A percentile compares a stretch with the other conserved stretches of the same genome.
Evolutionary conservation across 345 rosid species (phyloP).

Genomic region (Gossypium australe): DNA sequence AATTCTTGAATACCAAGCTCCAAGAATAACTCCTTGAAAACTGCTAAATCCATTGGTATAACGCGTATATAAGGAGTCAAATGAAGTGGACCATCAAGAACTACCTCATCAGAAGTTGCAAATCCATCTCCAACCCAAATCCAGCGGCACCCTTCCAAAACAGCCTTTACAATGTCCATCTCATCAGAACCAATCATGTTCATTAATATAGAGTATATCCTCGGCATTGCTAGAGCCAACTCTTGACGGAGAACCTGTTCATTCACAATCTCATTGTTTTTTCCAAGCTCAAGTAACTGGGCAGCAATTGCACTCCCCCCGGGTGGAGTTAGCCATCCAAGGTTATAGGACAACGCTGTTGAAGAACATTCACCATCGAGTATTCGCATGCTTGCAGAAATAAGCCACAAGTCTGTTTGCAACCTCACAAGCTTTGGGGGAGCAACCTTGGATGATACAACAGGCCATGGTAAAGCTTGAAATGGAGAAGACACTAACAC

Average conservation of each 20-base stretch:
- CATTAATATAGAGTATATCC: conserved; percentile 67
- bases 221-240: conserved; percentile 88
- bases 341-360: conserved; percentile 74
- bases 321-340: conserved; percentile 89
- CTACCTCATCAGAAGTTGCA: conserved; percentile 86
- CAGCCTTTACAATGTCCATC: conserved; percentile 91
- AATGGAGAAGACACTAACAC: conserved; percentile 83
- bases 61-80: conserved; percentile 92
- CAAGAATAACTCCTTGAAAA: conserved; percentile 72
- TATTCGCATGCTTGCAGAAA: conserved; percentile 93
- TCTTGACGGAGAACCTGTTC: conserved; percentile 79
- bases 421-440: conserved; percentile 93
- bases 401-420: conserved; percentile 79
- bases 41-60: conserved; percentile 85
- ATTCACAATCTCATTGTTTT: conserved; percentile 71
- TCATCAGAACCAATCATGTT: conserved; percentile 80
- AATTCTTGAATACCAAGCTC: conserved; percentile 81
- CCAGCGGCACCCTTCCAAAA: conserved; percentile 98
- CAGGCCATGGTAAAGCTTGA: conserved; percentile 82
- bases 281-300: conserved; percentile 96
- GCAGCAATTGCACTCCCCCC: conserved; percentile 95
- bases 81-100: conserved; percentile 90
- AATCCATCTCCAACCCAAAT: conserved; percentile 99
- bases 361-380: conserved; percentile 94
- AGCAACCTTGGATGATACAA: conserved; percentile 74